Evolutionary conservation across 345 rosid species (phyloP).

Genomic region (Euphorbia lathyris): DNA sequence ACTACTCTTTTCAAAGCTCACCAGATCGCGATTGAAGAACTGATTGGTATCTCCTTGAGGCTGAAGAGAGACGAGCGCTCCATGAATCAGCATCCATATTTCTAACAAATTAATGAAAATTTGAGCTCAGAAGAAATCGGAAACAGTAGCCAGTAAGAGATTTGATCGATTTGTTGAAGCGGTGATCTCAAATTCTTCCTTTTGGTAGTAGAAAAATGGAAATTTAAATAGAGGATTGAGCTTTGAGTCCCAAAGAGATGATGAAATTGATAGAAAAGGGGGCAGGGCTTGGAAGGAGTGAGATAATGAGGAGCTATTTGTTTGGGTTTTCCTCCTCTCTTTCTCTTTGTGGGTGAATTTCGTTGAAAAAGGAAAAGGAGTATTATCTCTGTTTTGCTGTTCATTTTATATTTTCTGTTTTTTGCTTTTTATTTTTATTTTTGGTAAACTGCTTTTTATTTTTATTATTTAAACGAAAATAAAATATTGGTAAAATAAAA

Average conservation of each 20-base stretch:
- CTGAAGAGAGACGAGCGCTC: slow-evolving; percentile 77
- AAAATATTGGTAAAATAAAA: too few species aligned
- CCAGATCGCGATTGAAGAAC: slow-evolving; percentile 91
- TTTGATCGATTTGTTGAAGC: slow-evolving; percentile 3
- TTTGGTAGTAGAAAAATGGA: background rate
- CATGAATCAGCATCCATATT: slow-evolving; percentile 85
- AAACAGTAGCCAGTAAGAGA: background rate
- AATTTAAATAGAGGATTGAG: background rate
- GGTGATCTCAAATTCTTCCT: background rate
- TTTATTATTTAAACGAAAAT: background rate
- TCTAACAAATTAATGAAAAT: background rate
- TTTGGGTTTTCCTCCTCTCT: background rate
- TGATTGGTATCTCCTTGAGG: slow-evolving; percentile 76
- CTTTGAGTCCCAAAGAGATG: slow-evolving; percentile 9
- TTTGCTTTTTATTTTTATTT: background rate
- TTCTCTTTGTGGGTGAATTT: background rate
- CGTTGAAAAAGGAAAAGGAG: background rate
- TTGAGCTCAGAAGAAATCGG: slow-evolving; percentile 1
- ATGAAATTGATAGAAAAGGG: slow-evolving; percentile 1
- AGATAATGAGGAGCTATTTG: slow-evolving; percentile 12
- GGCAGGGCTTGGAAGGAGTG: slow-evolving; percentile 5
- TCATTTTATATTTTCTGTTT: background rate
- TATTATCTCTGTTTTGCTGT: slow-evolving; percentile 1
- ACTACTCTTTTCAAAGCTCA: slow-evolving; percentile 28
- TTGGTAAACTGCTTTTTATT: background rate